These are phyloP conservation scores for Colletotrichum lini DNA, from an alignment of 2,329 filamentous ascomycete species.

Conservation along the genomic window DNA sequence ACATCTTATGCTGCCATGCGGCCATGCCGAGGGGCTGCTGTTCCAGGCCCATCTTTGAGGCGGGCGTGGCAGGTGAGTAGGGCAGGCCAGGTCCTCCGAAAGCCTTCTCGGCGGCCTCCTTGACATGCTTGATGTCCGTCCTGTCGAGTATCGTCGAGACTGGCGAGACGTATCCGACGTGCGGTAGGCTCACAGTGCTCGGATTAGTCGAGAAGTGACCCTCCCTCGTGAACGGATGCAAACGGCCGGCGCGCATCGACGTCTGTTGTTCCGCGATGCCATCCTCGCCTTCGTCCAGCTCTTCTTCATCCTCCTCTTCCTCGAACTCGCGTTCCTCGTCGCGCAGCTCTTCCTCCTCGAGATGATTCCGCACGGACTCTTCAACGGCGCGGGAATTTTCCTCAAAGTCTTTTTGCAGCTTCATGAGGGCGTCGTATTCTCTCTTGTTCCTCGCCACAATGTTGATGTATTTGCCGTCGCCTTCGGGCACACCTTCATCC, in stretches of 20 bases:
- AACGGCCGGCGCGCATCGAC: conserved; percentile 60
- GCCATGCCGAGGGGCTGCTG: conserved; percentile 77
- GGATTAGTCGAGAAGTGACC: conserved; percentile 84
- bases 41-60: conserved; percentile 66
- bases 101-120: conserved; percentile 76
- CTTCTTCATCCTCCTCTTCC: conserved; percentile 49
- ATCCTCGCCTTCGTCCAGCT: conserved; percentile 52
- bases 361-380: conserved; percentile 49
- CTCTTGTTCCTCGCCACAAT: conserved; percentile 67
- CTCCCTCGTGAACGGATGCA: conserved; percentile 80
- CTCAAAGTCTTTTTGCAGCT: conserved; percentile 72
- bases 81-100: conserved; percentile 86
- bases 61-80: conserved; percentile 80
- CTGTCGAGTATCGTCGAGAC: conserved; percentile 78
- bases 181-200: conserved; percentile 81
- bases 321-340: conserved; percentile 53
- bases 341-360: conserved; percentile 55
- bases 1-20: conserved; percentile 76
- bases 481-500: conserved; percentile 58
- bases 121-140: conserved; percentile 81
- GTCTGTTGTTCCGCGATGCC: conserved; percentile 35
- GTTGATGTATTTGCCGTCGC: conserved; percentile 58
- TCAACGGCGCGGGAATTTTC: conserved; percentile 52
- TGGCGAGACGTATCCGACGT: conserved; percentile 77
- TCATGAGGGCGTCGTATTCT: conserved; percentile 69